Base-by-base conservation (phyloP, 352 stramenopile species). In the Phytophthora brassicae region DNA sequence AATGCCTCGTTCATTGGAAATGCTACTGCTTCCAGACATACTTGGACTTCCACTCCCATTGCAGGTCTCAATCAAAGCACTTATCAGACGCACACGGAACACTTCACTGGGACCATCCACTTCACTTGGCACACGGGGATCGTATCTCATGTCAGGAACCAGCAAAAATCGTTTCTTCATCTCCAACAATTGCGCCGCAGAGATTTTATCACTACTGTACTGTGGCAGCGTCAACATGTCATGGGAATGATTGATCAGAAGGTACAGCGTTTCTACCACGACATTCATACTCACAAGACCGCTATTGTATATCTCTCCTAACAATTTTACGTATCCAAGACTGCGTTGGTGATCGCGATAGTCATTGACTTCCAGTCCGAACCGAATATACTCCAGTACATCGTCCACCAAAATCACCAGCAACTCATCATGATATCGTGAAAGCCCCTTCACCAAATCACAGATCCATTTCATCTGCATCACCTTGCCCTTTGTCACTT, bases 231-330 rank as follows among this genome's bases (percentile, higher is more conserved):
- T 77, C 33, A 90, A 72, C 52, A 99, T 85, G 48, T 98, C 90
- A 57, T 99, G 97, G 31, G 94, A 97, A 69, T 98, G 90, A 62
- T 99, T 92, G 46, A 99, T 81, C 28, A 99, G 77, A 29, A 96
- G 75, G 63, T 98, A 97, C 12, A 99, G 74, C 53, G 91, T 90
- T 42, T 98, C 92, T 39, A 99, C 85, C 42, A 99, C 72, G 3
- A 98, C 80, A 33, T 94, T 93, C 44, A 88, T 91, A 36, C 88
- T 94, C 48, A 99, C 88, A 9, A 99, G 74, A 6, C 81, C 86
- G 48, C 80, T 85, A 54, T 92, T 96, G 75, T 96, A 98, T 14
- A 99, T 71, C 56, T 99, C 96, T 5, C 94, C 96, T 9, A 99
- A 75, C 9, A 99, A 65, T 55, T 97, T 92, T 7, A 96, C 86